Evolutionary conservation across 768 basidiomycete genomes (phyloP).

Genomic region (Tephrocybe sp.): DNA sequence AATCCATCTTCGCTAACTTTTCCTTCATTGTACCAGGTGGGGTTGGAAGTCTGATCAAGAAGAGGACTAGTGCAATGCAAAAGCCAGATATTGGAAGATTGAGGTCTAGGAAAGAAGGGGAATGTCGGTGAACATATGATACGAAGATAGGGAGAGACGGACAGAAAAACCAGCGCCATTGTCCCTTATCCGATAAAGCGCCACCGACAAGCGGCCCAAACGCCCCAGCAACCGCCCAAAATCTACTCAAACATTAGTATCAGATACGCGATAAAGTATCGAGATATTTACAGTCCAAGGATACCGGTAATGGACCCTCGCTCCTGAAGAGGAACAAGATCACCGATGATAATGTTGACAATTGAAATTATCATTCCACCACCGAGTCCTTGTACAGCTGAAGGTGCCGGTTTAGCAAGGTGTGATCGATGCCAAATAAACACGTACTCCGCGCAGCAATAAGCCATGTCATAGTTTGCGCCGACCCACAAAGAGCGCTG

Average conservation of each 20-base stretch:
- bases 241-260: neutral
- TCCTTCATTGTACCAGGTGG: constrained; percentile 31
- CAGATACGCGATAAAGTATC: neutral
- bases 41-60: constrained; percentile 31
- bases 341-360: constrained; percentile 40
- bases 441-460: constrained; percentile 33
- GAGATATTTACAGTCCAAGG: constrained; percentile 25
- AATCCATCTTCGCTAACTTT: constrained; percentile 40
- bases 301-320: constrained; percentile 39
- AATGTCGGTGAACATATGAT: neutral
- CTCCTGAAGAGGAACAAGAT: constrained; percentile 44
- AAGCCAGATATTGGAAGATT: constrained; percentile 37
- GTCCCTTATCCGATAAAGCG: constrained; percentile 24
- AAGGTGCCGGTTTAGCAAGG: neutral
- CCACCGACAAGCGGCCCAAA: constrained; percentile 37
- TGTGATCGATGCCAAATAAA: neutral
- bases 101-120: constrained; percentile 31
- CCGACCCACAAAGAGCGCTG: constrained; percentile 35
- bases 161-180: constrained; percentile 45
- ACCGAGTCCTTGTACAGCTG: constrained; percentile 39
- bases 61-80: constrained; percentile 22
- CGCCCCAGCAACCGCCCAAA: constrained; percentile 34
- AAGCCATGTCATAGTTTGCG: constrained; percentile 36
- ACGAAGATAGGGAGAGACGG: constrained; percentile 2
- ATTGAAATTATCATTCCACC: constrained; percentile 37